A percentile compares a stretch with the other conserved stretches of the same genome.
Evolutionary conservation across 1,284 basidiomycete species (phyloP).

Genomic region (Ustilago trichophora): DNA sequence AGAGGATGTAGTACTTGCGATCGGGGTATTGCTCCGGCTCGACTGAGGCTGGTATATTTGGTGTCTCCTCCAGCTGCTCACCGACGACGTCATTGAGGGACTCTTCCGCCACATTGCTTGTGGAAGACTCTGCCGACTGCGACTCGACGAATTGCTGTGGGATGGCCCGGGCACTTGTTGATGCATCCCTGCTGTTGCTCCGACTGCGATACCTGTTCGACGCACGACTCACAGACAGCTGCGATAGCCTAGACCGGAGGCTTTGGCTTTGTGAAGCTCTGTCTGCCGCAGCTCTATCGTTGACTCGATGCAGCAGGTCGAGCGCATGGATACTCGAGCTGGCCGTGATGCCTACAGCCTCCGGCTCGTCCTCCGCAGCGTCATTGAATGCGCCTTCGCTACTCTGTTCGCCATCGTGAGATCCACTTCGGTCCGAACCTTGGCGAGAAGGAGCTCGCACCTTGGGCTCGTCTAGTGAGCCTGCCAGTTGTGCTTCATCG

Average conservation of each 20-base stretch:
- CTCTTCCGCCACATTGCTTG: neutral
- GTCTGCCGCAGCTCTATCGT: conserved; percentile 37
- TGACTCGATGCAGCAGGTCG: conserved; percentile 38
- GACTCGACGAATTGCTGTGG: conserved; percentile 11
- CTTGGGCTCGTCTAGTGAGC: too few relatives aligned
- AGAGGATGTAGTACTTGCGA: conserved; percentile 56
- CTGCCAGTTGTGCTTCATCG: neutral
- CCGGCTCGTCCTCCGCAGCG: conserved; percentile 21
- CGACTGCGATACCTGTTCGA: conserved; percentile 18
- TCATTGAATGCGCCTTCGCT: conserved; percentile 26
- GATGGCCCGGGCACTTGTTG: neutral
- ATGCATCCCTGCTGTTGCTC: conserved; percentile 21
- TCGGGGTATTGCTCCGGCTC: conserved; percentile 25
- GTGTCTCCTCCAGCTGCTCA: neutral
- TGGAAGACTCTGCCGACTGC: neutral
- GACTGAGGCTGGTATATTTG: neutral
- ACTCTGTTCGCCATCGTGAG: conserved; percentile 1
- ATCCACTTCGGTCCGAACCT: conserved; percentile 5
- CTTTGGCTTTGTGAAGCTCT: conserved; percentile 10
- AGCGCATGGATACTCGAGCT: conserved; percentile 41
- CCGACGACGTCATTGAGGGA: neutral
- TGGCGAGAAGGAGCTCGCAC: conserved; percentile 1
- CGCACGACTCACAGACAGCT: conserved; percentile 26
- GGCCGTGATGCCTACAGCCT: conserved; percentile 23
- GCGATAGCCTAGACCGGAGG: conserved; percentile 21